Base-by-base conservation (phyloP, 202 grass and related monocot species). In the Setaria italica region DNA sequence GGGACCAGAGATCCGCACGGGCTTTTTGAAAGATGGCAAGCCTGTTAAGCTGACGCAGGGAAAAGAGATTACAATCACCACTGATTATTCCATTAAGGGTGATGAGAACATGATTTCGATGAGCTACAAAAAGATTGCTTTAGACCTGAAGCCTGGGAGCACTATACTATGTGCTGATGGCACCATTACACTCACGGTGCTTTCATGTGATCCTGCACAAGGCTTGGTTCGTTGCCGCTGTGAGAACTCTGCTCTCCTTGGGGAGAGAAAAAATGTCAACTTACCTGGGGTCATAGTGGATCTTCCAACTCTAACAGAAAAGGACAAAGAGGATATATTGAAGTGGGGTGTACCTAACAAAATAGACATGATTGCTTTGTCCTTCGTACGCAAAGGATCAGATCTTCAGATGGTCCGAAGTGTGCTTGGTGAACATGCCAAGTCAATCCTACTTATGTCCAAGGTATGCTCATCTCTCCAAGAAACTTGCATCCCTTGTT, bases 261-360 rank as follows among this genome's bases (percentile, higher is more conserved):
- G 95, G 35, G 95, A 95, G 75, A 90, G 91, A 60, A 95, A 95
- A 72, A 98, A 98, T 78, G 91, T 98, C 14, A 95, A 98, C 81
- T 85, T 98, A 66, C 93, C 93, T 51, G 89, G 95, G 3, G 93
- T 98, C 11, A 60, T 98, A 37, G 92, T 97, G 10, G 93, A 98
- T 90, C 88, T 95, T 33, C 90, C 92, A 72, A 95, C 95, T 53
- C 78, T 95, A 17, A 95, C 90, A 32, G 92, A 97, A 39, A 97
- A 97, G 77, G 95, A 93, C 82, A 97, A 90, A 86, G 87, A 78
- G 30, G 92, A 97, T 82, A 97, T 97, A 46, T 58, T 97, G 2
- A 76, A 89, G 62, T 93, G 92, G 92, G 95, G 90, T 11, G 80
- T 97, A 4, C 95, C 90, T 6, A 97, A 97, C 69, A 91, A 95